phyloP scores from a whole-genome alignment of 2,329 filamentous ascomycete species.

The Cladosporium halotolerans region DNA sequence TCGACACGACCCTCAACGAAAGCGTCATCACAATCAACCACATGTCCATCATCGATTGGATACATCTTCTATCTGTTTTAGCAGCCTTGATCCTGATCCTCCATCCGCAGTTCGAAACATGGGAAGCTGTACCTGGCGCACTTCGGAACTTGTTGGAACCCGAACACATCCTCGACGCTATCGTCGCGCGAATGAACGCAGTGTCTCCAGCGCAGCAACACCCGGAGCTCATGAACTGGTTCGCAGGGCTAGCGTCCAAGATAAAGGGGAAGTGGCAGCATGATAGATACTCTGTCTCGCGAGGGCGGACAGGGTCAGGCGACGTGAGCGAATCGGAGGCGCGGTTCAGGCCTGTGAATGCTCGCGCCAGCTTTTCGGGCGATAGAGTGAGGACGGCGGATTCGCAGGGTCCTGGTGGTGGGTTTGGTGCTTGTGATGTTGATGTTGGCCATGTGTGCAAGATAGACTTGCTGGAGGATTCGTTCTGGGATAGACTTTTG shows the following conservation, averaged over 20 bases:
- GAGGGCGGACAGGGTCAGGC: not conserved
- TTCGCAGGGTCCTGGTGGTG: not conserved
- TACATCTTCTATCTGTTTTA: conserved; percentile 18
- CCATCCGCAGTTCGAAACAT: conserved; percentile 4
- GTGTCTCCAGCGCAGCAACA: not conserved
- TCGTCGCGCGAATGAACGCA: conserved; percentile 1
- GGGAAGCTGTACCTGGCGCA: conserved; percentile 5
- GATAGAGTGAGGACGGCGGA: not conserved
- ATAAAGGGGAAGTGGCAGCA: conserved; percentile 6
- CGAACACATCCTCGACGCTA: conserved; percentile 3
- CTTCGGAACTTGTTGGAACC: conserved; percentile 3
- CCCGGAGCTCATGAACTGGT: conserved; percentile 1
- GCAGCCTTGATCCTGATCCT: conserved; percentile 1
- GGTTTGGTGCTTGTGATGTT: not conserved
- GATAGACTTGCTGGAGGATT: conserved; percentile 5
- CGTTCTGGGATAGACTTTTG: conserved; percentile 6
- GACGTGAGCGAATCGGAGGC: conserved; percentile 8
- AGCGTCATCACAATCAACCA: conserved; percentile 20
- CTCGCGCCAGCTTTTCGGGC: not conserved
- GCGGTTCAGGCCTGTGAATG: conserved; percentile 8
- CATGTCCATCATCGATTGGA: conserved; percentile 22
- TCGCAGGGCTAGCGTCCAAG: not conserved
- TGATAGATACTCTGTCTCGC: not conserved
- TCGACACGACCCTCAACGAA: conserved; percentile 21
- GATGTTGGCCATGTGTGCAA: conserved; percentile 2